Evolutionary conservation across 108 stramenopile genomes (phyloP).

Genomic region (Halocafeteria seosinensis): DNA sequence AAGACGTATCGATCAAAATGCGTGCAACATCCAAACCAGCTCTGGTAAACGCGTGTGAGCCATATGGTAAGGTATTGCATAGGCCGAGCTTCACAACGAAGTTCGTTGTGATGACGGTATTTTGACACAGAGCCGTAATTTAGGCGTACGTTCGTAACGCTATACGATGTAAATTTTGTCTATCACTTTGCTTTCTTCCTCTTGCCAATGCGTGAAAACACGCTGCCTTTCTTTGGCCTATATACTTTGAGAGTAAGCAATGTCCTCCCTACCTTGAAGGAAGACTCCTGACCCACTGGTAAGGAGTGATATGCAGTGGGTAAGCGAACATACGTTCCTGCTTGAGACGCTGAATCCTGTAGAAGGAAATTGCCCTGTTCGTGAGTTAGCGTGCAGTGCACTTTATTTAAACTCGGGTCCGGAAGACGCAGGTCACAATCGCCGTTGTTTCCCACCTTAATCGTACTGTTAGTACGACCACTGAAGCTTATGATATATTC

Average conservation of each 20-base stretch:
- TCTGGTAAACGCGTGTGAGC: too few species aligned
- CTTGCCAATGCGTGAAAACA: too few species aligned
- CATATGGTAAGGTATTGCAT: too few species aligned
- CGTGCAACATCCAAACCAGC: too few species aligned
- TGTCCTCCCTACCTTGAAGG: not conserved
- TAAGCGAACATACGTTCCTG: not conserved
- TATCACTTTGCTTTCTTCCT: too few species aligned
- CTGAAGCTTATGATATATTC: constrained; percentile 1
- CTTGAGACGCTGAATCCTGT: not conserved
- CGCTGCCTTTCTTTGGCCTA: too few species aligned
- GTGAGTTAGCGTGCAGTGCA: not conserved
- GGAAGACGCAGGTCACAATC: not conserved
- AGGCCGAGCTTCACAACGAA: too few species aligned
- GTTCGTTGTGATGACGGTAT: too few species aligned
- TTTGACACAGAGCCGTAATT: too few species aligned
- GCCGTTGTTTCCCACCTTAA: not conserved
- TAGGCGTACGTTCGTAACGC: too few species aligned
- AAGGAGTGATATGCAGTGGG: not conserved
- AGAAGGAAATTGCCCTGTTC: not conserved
- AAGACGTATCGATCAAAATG: too few species aligned
- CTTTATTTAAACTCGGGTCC: not conserved
- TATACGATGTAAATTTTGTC: too few species aligned
- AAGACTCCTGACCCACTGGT: not conserved
- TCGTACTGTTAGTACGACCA: not conserved
- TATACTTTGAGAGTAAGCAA: not conserved